Percentiles rank a stretch among this genome's conserved stretches.
Conservation (phyloP, 1,284 basidiomycete genomes). For the Ganoderma leucocontextum region DNA sequence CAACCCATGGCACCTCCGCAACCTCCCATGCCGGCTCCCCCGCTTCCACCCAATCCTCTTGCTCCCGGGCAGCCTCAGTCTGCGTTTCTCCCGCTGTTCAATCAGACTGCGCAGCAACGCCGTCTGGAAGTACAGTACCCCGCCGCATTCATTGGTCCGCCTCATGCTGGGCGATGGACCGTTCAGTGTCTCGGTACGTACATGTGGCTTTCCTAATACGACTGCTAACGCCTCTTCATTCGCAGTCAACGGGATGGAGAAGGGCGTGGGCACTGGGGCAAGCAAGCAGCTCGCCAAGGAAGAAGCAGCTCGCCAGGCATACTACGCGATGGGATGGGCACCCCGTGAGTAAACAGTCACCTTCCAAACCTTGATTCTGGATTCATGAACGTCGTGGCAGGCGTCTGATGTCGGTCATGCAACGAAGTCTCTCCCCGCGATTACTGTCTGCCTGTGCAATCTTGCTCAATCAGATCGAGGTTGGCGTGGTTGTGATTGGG, state of each 20-base stretch:
- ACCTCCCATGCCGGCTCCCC: slow-evolving; percentile 43
- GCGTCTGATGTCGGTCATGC: slow-evolving; percentile 5
- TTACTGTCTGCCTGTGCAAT: slow-evolving; percentile 17
- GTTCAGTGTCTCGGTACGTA: slow-evolving; percentile 58
- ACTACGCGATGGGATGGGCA: slow-evolving; percentile 76
- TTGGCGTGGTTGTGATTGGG: slow-evolving; percentile 9
- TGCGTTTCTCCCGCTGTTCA: slow-evolving; percentile 74
- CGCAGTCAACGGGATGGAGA: slow-evolving; percentile 73
- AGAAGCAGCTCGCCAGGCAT: slow-evolving; percentile 73
- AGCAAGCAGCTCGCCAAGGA: slow-evolving; percentile 80
- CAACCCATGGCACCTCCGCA: slow-evolving; percentile 29
- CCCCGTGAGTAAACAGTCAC: slow-evolving; percentile 35
- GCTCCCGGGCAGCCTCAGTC: slow-evolving; percentile 64
- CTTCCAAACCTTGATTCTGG: not conserved
- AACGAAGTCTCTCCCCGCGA: not conserved
- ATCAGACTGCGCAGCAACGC: slow-evolving; percentile 73
- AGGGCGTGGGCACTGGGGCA: slow-evolving; percentile 65
- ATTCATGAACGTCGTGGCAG: slow-evolving; percentile 7
- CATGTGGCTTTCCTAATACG: not conserved
- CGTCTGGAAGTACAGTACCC: slow-evolving; percentile 67
- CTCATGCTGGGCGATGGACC: slow-evolving; percentile 71
- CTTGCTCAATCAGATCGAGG: slow-evolving; percentile 14
- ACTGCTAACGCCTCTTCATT: not conserved
- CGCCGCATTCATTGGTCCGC: slow-evolving; percentile 64
- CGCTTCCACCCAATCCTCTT: slow-evolving; percentile 53